Percentiles rank a stretch among this genome's conserved stretches.
These are phyloP conservation scores for Baorangia bicolor DNA, from an alignment of 768 basidiomycete species.

Conservation along the genomic window DNA sequence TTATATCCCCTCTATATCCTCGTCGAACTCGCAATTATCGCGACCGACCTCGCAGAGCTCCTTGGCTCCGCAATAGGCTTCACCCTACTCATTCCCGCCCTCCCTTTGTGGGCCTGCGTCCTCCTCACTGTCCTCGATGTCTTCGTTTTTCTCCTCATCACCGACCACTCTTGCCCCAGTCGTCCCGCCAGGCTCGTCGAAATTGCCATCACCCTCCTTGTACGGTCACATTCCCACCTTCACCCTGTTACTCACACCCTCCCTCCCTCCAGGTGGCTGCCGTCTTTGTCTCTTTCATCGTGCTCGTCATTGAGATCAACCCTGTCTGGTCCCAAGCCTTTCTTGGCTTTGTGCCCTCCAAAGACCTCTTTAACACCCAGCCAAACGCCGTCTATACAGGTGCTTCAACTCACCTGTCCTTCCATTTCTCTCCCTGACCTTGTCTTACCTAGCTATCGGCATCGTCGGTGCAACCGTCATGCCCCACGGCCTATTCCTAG, in stretches of 20 bases:
- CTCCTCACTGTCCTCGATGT: slow-evolving; percentile 51
- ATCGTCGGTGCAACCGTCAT: slow-evolving; percentile 56
- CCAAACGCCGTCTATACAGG: slow-evolving; percentile 37
- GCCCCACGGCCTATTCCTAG: slow-evolving; percentile 59
- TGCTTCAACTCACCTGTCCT: slow-evolving; percentile 13
- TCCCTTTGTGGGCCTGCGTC: slow-evolving; percentile 50
- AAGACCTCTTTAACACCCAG: slow-evolving; percentile 36
- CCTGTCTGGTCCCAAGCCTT: slow-evolving; percentile 45
- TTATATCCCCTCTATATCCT: slow-evolving; percentile 47
- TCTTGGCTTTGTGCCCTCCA: slow-evolving; percentile 38
- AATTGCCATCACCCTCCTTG: slow-evolving; percentile 35
- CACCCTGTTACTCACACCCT: neutral
- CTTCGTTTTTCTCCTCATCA: slow-evolving; percentile 44
- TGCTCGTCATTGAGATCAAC: slow-evolving; percentile 40
- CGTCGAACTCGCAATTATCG: slow-evolving; percentile 52
- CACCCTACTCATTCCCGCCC: slow-evolving; percentile 47
- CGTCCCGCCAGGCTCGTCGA: slow-evolving; percentile 42
- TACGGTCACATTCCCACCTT: slow-evolving; percentile 8
- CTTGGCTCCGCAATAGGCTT: slow-evolving; percentile 61
- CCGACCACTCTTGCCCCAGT: slow-evolving; percentile 32
- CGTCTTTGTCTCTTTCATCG: slow-evolving; percentile 35
- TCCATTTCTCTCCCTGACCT: slow-evolving; percentile 19
- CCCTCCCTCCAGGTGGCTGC: slow-evolving; percentile 22
- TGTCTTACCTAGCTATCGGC: slow-evolving; percentile 30
- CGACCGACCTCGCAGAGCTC: slow-evolving; percentile 59